phyloP scores from a whole-genome alignment of 208 protist species.

The Wallacemonas rigidus region DNA sequence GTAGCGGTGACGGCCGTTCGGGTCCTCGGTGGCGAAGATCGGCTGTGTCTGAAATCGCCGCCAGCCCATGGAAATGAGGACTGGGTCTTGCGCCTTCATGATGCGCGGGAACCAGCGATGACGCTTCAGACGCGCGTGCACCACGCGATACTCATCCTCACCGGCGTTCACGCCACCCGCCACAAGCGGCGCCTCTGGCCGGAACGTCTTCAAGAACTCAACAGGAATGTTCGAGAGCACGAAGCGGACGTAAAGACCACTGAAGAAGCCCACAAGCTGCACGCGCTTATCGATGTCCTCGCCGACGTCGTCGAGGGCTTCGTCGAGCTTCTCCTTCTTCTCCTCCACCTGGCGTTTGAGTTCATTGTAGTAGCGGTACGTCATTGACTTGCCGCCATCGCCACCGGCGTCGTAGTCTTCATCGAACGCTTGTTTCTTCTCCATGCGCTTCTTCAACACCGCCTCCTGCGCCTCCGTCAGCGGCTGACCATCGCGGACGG shows the following conservation, averaged over 20 bases:
- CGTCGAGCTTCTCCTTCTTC: constrained; percentile 82
- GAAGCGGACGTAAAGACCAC: constrained; percentile 97
- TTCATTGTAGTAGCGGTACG: constrained; percentile 79
- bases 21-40: constrained; percentile 95
- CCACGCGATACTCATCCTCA: constrained; percentile 95
- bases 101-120: constrained; percentile 99
- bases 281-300: constrained; percentile 87
- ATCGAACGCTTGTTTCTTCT: constrained; percentile 91
- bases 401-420: constrained; percentile 73
- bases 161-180: constrained; percentile 94
- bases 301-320: constrained; percentile 74
- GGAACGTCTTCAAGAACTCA: constrained; percentile 96
- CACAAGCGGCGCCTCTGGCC: constrained; percentile 88
- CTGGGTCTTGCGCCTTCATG: constrained; percentile 98
- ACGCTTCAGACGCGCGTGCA: constrained; percentile 96
- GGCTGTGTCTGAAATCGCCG: constrained; percentile 97
- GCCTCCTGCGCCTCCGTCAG: constrained; percentile 84
- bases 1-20: constrained; percentile 95
- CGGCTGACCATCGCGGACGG: constrained; percentile 39
- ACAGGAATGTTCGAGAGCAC: constrained; percentile 93
- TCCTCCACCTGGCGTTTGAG: constrained; percentile 81
- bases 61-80: constrained; percentile 99
- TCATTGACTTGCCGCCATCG: constrained; percentile 64
- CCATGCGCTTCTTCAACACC: constrained; percentile 84
- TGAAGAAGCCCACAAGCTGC: constrained; percentile 91